Conservation (phyloP, 768 basidiomycete genomes). For the Russula vinacea region DNA sequence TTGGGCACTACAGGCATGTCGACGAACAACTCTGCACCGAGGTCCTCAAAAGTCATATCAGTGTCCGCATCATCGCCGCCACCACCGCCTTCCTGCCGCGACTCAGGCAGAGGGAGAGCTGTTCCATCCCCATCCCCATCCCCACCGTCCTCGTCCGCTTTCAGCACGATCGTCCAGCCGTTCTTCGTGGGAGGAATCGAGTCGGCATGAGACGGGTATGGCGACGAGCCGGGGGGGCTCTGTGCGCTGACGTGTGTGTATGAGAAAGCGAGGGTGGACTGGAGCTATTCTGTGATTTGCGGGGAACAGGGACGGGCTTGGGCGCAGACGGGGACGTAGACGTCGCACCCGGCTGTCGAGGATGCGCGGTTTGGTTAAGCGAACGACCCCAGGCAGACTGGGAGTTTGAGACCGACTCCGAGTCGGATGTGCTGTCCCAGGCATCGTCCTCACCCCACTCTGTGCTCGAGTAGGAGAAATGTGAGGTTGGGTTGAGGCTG, state of each 20-base stretch:
- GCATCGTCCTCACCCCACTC: constrained; percentile 39
- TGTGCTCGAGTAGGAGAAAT: constrained; percentile 29
- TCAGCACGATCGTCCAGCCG: constrained; percentile 30
- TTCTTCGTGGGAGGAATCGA: constrained; percentile 17
- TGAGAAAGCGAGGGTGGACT: constrained; percentile 30
- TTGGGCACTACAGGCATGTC: constrained; percentile 23
- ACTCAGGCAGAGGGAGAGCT: neutral
- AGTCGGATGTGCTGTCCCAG: constrained; percentile 39
- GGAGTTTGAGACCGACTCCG: constrained; percentile 27
- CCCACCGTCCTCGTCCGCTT: neutral
- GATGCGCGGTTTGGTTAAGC: constrained; percentile 12
- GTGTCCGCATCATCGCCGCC: constrained; percentile 15
- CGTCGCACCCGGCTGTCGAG: constrained; percentile 6
- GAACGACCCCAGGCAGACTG: constrained; percentile 25
- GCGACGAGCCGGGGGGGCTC: constrained; percentile 24
- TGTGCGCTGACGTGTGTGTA: constrained; percentile 31
- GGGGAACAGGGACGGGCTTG: constrained; percentile 28
- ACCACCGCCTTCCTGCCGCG: neutral
- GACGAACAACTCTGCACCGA: constrained; percentile 25
- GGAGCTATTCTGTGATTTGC: constrained; percentile 25
- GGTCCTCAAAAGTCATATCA: constrained; percentile 24
- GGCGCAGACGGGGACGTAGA: constrained; percentile 15
- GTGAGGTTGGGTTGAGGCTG: constrained; percentile 28
- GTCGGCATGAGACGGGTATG: constrained; percentile 25
- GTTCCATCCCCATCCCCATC: neutral